Base-by-base conservation (phyloP, 768 basidiomycete genomes). In the Ramaria rubella region DNA sequence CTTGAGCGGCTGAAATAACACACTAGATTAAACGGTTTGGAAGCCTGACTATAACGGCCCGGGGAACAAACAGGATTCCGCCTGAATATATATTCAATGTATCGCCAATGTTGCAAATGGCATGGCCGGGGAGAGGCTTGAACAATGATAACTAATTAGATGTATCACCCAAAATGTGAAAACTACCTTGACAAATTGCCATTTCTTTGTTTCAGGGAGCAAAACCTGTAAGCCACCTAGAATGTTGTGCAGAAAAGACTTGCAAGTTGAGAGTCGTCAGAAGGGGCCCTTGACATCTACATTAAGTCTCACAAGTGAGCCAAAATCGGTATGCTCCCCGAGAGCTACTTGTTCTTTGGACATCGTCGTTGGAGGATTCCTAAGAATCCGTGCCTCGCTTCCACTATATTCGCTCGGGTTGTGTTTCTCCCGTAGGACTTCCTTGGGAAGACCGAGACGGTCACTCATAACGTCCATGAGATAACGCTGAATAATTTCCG, bases 271-370 rank as follows among this genome's bases (percentile, higher is more conserved):
- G 24, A n/a, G 26, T 14, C 3, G 19, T 38, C 7, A n/a, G 29
- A 38, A 17, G 27, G 12, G 29, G 17, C 14, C n/a, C 9, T 52
- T 26, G 29, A 14, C 38, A n/a, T 36, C 5, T 15, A 11, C 17
- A 48, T 3, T n/a, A 23, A 6, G 5, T 34, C 78, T 63, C 61
- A 84, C 83, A 56, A 86, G 65, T n/a, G 81, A 82, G n/a, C 85
- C 84, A 60, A 86, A 87, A 66, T 86, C 86, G 3, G 85, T 86
- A 64, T 87, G 86, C 1, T 80, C 78, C 19, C 83, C 83, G 19
- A 86, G 65, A 0, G 73, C 71, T 19, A 73, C 70, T 46, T 68
- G 74, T 5, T 73, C 69, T 6, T 66, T 65, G 7, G 58, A 12
- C 3, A 45, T 30, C 17, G 52, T 61, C 21, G 61, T 56, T 1